These are phyloP conservation scores for Fragilariopsis cylindrus DNA, from an alignment of 108 stramenopile species.

Conservation along the genomic window DNA sequence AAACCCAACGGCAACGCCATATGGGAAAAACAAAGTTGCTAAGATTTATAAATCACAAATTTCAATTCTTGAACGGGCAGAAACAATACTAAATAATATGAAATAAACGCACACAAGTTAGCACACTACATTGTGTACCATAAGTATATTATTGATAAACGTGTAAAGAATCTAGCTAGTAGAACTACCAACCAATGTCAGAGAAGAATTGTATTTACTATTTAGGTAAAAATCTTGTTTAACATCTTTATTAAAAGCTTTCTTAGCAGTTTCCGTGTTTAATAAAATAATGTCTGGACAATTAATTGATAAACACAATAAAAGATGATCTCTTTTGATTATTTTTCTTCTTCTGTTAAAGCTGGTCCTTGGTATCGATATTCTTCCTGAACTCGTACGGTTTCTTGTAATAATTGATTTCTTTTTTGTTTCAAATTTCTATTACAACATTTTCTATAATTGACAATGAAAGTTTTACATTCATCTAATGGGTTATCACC, in stretches of 20 bases:
- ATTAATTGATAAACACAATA: no score
- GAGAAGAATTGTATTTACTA: no score
- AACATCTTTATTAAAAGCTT: no score
- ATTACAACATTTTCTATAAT: conserved; percentile 85
- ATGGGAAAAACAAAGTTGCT: not conserved
- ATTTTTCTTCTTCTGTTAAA: conserved; percentile 1
- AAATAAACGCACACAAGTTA: no score
- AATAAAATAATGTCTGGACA: no score
- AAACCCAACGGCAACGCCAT: no score
- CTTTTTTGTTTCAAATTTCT: conserved; percentile 82
- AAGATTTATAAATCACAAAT: conserved; percentile 9
- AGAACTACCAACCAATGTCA: no score
- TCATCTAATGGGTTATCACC: conserved; percentile 84
- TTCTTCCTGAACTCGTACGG: conserved; percentile 88
- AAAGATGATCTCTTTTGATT: not conserved
- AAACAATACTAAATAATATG: not conserved
- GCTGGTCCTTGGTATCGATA: conserved; percentile 64
- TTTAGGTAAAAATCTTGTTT: no score
- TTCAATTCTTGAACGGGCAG: conserved; percentile 5
- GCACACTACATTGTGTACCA: no score
- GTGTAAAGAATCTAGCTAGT: no score
- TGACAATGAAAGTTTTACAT: conserved; percentile 70
- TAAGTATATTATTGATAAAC: no score
- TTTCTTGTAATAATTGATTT: conserved; percentile 86
- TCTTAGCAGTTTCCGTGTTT: no score